Percentiles rank a stretch among this genome's conserved stretches.
Conservation (phyloP, 2,329 filamentous ascomycete species). For the Plectosphaerella plurivora region DNA sequence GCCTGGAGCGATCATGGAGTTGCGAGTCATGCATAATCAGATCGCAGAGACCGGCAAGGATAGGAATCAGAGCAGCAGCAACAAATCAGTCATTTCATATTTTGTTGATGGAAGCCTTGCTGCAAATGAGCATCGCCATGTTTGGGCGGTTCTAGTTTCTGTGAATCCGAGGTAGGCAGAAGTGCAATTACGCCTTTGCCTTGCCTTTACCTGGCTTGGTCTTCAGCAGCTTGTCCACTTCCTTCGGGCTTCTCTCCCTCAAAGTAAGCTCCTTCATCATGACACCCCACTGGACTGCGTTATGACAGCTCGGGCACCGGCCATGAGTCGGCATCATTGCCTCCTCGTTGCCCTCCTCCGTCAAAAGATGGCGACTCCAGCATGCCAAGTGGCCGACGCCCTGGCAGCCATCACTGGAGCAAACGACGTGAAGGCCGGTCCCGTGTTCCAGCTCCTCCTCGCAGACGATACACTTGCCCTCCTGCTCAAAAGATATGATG, state of each 20-base stretch:
- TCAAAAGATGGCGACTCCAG: conserved; percentile 50
- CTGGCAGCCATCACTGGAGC: conserved; percentile 48
- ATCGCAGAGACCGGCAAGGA: no score
- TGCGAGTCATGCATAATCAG: no score
- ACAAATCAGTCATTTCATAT: no score
- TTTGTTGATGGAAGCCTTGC: no score
- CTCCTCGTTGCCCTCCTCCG: conserved; percentile 22
- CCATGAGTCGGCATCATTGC: conserved; percentile 64
- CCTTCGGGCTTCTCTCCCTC: conserved; percentile 64
- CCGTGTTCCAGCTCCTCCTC: conserved; percentile 36
- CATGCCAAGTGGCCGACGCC: conserved; percentile 57
- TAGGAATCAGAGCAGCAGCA: no score
- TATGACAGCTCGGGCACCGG: conserved; percentile 65
- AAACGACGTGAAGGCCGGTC: conserved; percentile 52
- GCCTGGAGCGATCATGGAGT: no score
- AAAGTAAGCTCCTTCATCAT: conserved; percentile 81
- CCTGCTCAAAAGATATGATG: conserved; percentile 50
- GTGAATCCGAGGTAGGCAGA: no score
- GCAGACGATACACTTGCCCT: conserved; percentile 53
- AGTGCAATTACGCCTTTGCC: background rate
- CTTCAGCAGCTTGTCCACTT: conserved; percentile 66
- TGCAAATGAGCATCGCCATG: no score
- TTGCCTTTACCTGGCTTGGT: conserved; percentile 27
- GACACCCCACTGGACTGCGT: conserved; percentile 62
- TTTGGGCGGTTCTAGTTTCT: no score